Percentiles rank a stretch among this genome's conserved stretches.
Evolutionary conservation across 2,329 filamentous ascomycete species (phyloP).

Genomic region (Sodiomyces alkalinus): DNA sequence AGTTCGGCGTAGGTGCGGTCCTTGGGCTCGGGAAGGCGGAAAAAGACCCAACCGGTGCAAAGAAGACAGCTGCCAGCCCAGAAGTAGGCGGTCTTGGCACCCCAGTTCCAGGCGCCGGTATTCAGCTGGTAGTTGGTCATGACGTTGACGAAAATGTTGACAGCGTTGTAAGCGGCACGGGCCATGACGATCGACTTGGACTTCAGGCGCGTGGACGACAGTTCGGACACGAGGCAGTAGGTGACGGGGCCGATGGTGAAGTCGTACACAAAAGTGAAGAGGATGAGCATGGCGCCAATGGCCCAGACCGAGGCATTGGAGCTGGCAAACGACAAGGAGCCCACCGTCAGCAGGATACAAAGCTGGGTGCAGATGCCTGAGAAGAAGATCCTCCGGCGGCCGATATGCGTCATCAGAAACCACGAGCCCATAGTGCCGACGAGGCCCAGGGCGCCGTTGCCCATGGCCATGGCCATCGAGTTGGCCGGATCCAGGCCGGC

Average conservation of each 20-base stretch:
- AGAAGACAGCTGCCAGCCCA: conserved; percentile 32
- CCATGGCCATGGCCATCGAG: conserved; percentile 30
- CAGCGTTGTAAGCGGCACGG: conserved; percentile 29
- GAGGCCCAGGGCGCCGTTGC: conserved; percentile 32
- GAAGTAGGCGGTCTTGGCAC: conserved; percentile 29
- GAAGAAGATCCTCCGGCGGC: conserved; percentile 34
- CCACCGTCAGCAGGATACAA: conserved; percentile 23
- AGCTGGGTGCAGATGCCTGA: conserved; percentile 25
- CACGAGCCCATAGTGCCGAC: conserved; percentile 35
- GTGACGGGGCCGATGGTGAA: conserved; percentile 38
- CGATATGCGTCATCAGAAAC: conserved; percentile 31
- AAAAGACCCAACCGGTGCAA: conserved; percentile 32
- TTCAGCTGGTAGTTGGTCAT: conserved; percentile 33
- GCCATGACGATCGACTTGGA: conserved; percentile 39
- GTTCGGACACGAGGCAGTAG: conserved; percentile 35
- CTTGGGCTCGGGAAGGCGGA: conserved; percentile 37
- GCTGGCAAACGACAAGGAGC: conserved; percentile 19
- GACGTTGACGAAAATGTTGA: conserved; percentile 34
- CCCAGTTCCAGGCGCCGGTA: conserved; percentile 30
- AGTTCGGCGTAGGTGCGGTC: conserved; percentile 27
- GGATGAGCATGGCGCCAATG: conserved; percentile 29
- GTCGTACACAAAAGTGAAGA: conserved; percentile 39
- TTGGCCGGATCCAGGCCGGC: conserved; percentile 28
- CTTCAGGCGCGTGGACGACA: conserved; percentile 36
- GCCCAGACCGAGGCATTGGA: conserved; percentile 21